Percentiles rank a stretch among this genome's conserved stretches.
phyloP scores from a whole-genome alignment of 305 asterid genomes.

The Plantago rigida region DNA sequence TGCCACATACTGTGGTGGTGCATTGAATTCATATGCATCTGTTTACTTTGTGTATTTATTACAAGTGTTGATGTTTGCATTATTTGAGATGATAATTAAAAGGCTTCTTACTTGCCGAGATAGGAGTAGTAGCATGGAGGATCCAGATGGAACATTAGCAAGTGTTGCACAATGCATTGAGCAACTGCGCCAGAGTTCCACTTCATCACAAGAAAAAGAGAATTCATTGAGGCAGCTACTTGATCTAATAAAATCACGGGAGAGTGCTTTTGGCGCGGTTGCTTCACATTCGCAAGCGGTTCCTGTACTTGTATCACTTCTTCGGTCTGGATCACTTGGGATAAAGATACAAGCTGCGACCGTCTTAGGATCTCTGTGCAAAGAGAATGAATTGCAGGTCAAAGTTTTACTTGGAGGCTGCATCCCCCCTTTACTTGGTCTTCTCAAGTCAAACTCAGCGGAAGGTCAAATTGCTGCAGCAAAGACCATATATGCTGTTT shows the following conservation, averaged over 20 bases:
- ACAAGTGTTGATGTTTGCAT: constrained; percentile 17
- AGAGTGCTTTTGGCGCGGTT: constrained; percentile 90
- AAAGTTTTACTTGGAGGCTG: constrained; percentile 98
- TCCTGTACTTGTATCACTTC: constrained; percentile 95
- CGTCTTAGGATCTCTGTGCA: constrained; percentile 87
- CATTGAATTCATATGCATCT: not conserved
- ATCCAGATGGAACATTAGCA: constrained; percentile 94
- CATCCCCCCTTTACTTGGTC: constrained; percentile 96
- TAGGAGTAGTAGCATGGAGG: constrained; percentile 94
- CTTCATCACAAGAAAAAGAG: constrained; percentile 81
- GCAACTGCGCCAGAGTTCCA: constrained; percentile 84
- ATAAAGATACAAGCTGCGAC: constrained; percentile 89
- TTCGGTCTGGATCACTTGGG: constrained; percentile 75
- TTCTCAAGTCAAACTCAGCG: constrained; percentile 82
- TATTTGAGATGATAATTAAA: constrained; percentile 20
- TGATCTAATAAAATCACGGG: constrained; percentile 75
- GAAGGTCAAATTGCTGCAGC: constrained; percentile 97
- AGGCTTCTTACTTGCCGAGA: constrained; percentile 50
- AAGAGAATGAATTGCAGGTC: constrained; percentile 87
- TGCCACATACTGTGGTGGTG: not conserved
- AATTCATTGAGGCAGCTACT: constrained; percentile 64
- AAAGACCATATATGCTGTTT: constrained; percentile 87
- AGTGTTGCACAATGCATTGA: constrained; percentile 98
- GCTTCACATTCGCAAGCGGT: constrained; percentile 99
- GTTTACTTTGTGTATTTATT: constrained; percentile 7